Base-by-base conservation (phyloP, 2,329 filamentous ascomycete species). In the Aspergillus persii region DNA sequence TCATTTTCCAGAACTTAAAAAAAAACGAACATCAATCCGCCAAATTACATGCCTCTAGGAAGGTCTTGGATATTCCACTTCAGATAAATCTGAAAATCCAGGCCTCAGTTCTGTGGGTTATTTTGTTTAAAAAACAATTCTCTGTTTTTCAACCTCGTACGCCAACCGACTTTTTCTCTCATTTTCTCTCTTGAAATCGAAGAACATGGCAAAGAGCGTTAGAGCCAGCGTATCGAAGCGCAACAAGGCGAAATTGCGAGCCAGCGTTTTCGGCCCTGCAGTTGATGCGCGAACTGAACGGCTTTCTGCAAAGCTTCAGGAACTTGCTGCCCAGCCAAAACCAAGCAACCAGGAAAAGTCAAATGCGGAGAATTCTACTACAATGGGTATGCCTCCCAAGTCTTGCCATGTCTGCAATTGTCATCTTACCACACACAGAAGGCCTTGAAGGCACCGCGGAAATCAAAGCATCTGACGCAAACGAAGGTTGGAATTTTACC, bases 241-340 rank as follows among this genome's bases (percentile, higher is more conserved):
- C 70, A 97, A 97, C 81, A 92, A 92, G 79, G 83, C 85, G 67
- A 88, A 86, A 69, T 84, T 96, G 65, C 93, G 93, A 76, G 82
- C 85, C 65, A 87, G 86, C 65, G 89, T 97, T 65, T 97, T 96
- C 77, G 91, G 89, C 1, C 94, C 94, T 15, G 87, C 88, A 57
- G 91, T 94, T 75, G 80, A 84, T 68, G 92, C 90, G 50, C 86
- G 94, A 67, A 89, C 88, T 55, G 89, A 93, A 76, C 88, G 94
- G 66, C 85, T 97, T 39, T 92, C 91, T 44, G 89, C 90, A 61
- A 96, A 95, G 78, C 82, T 97, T 61, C 82, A 93, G 70, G 92
- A 93, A 74, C 76, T 96, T 68, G 90, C 89, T 50, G 83, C 88
- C 58, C 87, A 92, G 71, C 88, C 91, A 61, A 92, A 90, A 74